Conservation (phyloP, 225 moss, liverwort and hornwort species). For the Bryum argenteum region DNA sequence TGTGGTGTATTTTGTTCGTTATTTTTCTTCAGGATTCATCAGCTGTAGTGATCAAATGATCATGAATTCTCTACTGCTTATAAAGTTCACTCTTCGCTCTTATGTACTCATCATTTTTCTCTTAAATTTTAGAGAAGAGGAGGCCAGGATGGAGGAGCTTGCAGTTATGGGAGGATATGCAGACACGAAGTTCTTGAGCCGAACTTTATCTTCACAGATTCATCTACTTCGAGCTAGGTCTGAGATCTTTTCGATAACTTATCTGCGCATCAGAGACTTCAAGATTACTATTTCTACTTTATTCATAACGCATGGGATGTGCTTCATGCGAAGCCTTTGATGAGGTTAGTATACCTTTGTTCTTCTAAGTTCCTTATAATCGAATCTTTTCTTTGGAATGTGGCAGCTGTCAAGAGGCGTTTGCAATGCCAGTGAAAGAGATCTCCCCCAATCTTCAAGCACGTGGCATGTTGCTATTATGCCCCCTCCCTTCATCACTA, state of each 20-base stretch:
- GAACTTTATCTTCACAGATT: constrained; percentile 58
- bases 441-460: constrained; percentile 85
- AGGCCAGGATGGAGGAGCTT: constrained; percentile 61
- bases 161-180: constrained; percentile 66
- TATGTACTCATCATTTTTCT: constrained; percentile 14
- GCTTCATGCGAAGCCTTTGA: constrained; percentile 17
- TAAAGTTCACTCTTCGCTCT: constrained; percentile 6
- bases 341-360: constrained; percentile 8
- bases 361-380: constrained; percentile 7
- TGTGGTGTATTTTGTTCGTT: not conserved
- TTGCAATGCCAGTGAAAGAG: constrained; percentile 84
- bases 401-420: constrained; percentile 84
- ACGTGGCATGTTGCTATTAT: constrained; percentile 71
- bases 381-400: constrained; percentile 18
- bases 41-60: constrained; percentile 7
- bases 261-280: constrained; percentile 8
- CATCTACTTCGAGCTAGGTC: constrained; percentile 55
- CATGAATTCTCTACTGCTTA: constrained; percentile 8
- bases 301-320: constrained; percentile 4
- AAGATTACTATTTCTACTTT: not conserved
- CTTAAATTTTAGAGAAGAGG: constrained; percentile 44
- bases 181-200: constrained; percentile 53
- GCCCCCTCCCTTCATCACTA: constrained; percentile 45
- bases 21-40: constrained; percentile 1
- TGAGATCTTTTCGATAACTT: constrained; percentile 19